These are phyloP conservation scores for Kwoniella sp. DNA, from an alignment of 768 basidiomycete species.

Conservation along the genomic window DNA sequence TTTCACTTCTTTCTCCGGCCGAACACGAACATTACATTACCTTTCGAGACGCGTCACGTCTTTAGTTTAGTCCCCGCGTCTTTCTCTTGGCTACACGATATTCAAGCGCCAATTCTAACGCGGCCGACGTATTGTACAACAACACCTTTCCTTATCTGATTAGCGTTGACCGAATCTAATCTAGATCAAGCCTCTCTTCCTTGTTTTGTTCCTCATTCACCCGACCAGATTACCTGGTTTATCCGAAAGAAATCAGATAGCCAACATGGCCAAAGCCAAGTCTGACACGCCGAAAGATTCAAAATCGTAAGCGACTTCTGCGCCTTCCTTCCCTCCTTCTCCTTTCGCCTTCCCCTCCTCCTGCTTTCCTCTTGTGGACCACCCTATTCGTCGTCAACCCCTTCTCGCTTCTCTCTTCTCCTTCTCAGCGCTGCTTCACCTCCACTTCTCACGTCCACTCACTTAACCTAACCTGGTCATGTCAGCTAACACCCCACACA, in stretches of 20 bases:
- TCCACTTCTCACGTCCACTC: not conserved
- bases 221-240: not conserved
- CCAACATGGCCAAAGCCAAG: constrained; percentile 28
- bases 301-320: constrained; percentile 27
- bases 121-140: too few relatives aligned
- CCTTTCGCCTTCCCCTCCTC: too few relatives aligned
- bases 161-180: not conserved
- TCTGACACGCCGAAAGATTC: constrained; percentile 31
- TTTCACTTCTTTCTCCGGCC: not conserved
- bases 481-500: constrained; percentile 9
- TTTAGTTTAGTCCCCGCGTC: too few relatives aligned
- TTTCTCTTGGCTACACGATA: too few relatives aligned
- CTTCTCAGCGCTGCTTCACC: too few relatives aligned
- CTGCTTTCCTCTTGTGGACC: too few relatives aligned
- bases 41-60: not conserved
- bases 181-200: not conserved
- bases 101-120: not conserved
- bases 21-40: not conserved
- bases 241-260: not conserved
- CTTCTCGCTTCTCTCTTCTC: not conserved
- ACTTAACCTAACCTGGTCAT: not conserved
- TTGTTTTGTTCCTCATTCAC: constrained; percentile 1
- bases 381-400: too few relatives aligned
- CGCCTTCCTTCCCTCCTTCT: not conserved
- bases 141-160: constrained; percentile 2